phyloP scores from a whole-genome alignment of 2,329 filamentous ascomycete genomes.

The Huntiella bhutanensis region DNA sequence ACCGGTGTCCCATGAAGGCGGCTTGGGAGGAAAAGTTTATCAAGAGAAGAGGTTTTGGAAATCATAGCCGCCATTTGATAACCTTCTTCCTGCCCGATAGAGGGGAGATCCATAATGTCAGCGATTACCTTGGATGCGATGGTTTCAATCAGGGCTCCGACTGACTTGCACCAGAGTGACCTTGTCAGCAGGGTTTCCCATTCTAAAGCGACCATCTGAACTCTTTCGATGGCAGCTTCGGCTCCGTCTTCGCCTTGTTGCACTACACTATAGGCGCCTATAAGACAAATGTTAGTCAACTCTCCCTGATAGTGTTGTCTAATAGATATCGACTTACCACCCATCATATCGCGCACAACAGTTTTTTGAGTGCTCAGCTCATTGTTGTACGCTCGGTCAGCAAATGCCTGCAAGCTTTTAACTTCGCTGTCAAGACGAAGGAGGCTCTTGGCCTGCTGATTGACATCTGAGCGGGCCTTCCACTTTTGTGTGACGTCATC shows the following conservation, averaged over 20 bases:
- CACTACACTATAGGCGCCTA: slow-evolving; percentile 37
- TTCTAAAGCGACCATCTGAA: slow-evolving; percentile 32
- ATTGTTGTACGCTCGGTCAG: slow-evolving; percentile 39
- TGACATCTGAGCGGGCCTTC: slow-evolving; percentile 34
- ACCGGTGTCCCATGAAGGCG: slow-evolving; percentile 15
- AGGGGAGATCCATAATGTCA: slow-evolving; percentile 42
- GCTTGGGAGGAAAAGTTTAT: slow-evolving; percentile 38
- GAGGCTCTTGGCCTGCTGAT: slow-evolving; percentile 30
- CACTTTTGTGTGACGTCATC: slow-evolving; percentile 29
- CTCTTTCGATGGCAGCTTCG: slow-evolving; percentile 31
- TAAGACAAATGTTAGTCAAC: background rate
- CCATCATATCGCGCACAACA: slow-evolving; percentile 40
- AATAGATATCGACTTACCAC: slow-evolving; percentile 20
- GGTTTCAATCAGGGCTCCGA: slow-evolving; percentile 39
- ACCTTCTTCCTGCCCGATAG: slow-evolving; percentile 44
- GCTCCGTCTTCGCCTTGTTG: slow-evolving; percentile 35
- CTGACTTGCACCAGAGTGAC: slow-evolving; percentile 43
- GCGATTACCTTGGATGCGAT: slow-evolving; percentile 38
- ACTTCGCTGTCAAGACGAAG: slow-evolving; percentile 41
- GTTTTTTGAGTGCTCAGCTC: slow-evolving; percentile 44
- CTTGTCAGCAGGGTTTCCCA: slow-evolving; percentile 41
- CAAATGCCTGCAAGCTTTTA: slow-evolving; percentile 39
- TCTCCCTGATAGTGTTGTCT: background rate
- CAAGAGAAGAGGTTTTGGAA: slow-evolving; percentile 34
- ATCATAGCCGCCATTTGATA: slow-evolving; percentile 42